Evolutionary conservation across 1,284 basidiomycete genomes (phyloP), one percentile per base, ranked within the genome.

Genomic region (Apiotrichum brassicae): DNA sequence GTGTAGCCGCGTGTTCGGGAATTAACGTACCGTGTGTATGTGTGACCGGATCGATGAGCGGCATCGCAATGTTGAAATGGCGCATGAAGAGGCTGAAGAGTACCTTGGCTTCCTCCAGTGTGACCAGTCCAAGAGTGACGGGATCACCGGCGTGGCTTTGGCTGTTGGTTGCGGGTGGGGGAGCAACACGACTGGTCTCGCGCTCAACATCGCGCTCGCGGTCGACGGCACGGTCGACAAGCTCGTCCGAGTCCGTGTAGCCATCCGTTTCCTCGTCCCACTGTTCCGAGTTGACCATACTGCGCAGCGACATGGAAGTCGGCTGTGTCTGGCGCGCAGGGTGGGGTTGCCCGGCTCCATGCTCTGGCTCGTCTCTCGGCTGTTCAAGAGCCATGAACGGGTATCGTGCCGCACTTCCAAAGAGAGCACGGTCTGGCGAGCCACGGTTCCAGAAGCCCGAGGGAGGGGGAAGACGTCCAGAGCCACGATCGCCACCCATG

Each of bases 61-160:
- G 57, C 47, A 62, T 49, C 1, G 58, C 43, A 2, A 26, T 22
- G 41, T 68, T 68, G 50, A 63, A 54, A 26, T 64, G 51, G 18
- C 53, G 51, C 39, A 64, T 47, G 48, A 60, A 67, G 60, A 63
- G 48, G 32, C 51, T 45, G 40, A 63, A 68, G 43, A 68, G 40
- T 2, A 54, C 56, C 36, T 55, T 50, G 7, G 58, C 64, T 28
- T 68, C 64, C 8, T 54, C 49, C 18, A 63, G 49, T 12, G 57
- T 53, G 16, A 68, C 46, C 37, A 54, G 56, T 6, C 60, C 64
- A 14, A 52, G 54, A 14, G 61, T 47, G 3, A 68, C 57, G 0
- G 65, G 65, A 51, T 66, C 65, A 1, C 44, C 46, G 0, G 36
- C 40, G 26, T 32, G 41, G n/a, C n/a, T 26, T 8, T 44, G 42